Conservation (phyloP, 2,329 filamentous ascomycete species). For the Colletotrichum orchidophilum region DNA sequence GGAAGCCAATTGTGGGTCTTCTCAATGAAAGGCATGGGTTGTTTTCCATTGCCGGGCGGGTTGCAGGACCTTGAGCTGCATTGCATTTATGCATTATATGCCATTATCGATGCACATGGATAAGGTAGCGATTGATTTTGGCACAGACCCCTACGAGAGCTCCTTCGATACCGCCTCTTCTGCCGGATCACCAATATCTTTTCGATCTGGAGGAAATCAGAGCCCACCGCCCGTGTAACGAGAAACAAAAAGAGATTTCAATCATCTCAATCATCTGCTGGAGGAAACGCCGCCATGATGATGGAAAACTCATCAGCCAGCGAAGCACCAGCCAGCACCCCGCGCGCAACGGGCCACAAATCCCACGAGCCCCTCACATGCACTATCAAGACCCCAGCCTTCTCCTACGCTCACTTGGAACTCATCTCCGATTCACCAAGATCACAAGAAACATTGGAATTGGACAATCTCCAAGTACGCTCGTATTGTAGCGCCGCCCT, state of each 20-base stretch:
- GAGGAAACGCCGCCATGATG: conserved; percentile 8
- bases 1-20: neutral
- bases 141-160: neutral
- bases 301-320: conserved; percentile 12
- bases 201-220: neutral
- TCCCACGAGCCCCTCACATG: conserved; percentile 59
- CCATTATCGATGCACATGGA: neutral
- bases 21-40: neutral
- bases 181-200: neutral
- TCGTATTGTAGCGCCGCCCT: conserved; percentile 72
- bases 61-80: neutral
- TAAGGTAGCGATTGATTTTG: neutral
- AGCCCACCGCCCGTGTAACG: neutral
- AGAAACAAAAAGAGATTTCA: neutral
- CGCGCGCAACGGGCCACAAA: conserved; percentile 39
- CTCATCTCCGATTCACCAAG: conserved; percentile 46
- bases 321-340: neutral
- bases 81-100: neutral
- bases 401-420: conserved; percentile 66
- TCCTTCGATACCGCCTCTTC: neutral
- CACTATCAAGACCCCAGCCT: conserved; percentile 61
- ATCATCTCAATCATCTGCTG: neutral
- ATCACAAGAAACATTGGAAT: conserved; percentile 31
- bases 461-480: conserved; percentile 72
- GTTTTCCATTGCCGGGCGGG: neutral